phyloP scores from a whole-genome alignment of 192 early-diverging fungal genomes.

The Funneliformis mosseae region DNA sequence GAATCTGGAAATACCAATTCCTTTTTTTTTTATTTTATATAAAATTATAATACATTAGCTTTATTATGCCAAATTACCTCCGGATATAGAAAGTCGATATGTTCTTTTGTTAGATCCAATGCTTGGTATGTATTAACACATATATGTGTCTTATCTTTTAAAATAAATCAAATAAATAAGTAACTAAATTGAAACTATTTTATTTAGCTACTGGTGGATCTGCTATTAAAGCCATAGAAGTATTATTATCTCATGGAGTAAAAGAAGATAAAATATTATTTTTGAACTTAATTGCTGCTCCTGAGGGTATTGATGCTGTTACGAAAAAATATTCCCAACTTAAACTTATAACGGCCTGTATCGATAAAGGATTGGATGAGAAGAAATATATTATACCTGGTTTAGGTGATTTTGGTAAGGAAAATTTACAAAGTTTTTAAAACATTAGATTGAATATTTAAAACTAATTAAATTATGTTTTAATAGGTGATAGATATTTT shows the following conservation, averaged over 20 bases:
- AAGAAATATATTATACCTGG: conserved; percentile 91
- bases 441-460: too few relatives aligned
- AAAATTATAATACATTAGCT: too few relatives aligned
- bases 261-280: conserved; percentile 85
- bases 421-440: too few relatives aligned
- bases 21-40: too few relatives aligned
- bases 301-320: conserved; percentile 81
- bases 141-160: not conserved
- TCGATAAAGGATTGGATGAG: conserved; percentile 81
- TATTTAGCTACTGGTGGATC: conserved; percentile 88
- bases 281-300: conserved; percentile 86
- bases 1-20: too few relatives aligned
- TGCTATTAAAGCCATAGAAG: conserved; percentile 90
- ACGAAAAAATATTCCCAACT: conserved; percentile 71
- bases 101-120: conserved; percentile 92
- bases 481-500: too few relatives aligned
- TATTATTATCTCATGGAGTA: conserved; percentile 82
- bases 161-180: not conserved
- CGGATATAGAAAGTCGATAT: conserved; percentile 80
- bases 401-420: conserved; percentile 82
- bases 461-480: too few relatives aligned
- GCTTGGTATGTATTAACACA: conserved; percentile 63
- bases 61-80: conserved; percentile 91
- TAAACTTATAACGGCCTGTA: conserved; percentile 85
- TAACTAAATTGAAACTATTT: conserved; percentile 6